Base-by-base conservation (phyloP, 768 basidiomycete genomes). In the Tylopilus plumbeoviolaceoides region DNA sequence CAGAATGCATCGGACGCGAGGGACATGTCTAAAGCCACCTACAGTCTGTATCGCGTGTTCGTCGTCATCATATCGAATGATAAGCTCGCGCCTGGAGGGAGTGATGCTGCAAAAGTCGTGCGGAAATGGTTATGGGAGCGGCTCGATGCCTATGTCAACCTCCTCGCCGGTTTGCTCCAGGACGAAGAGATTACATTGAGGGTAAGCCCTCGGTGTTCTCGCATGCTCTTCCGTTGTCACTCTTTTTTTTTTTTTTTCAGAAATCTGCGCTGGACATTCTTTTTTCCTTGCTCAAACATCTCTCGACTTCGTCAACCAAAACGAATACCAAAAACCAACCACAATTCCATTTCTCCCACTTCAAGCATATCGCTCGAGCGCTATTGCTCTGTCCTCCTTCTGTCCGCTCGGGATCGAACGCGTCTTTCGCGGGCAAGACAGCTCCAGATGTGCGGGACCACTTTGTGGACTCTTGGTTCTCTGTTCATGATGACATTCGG, bases 11-110 rank as follows among this genome's bases (percentile, higher is more conserved):
- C 72, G 39, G 77, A 82, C 38, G 72, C 88, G 0, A 76, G 77
- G 57, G 76, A 80, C 27, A 78, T 83, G 14, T 87, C 79, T 51
- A 92, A 88, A 65, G 84, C 81, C 2, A 78, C 93, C 17, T 95
- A 92, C 70, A 85, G 91, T 1, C 67, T 89, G 6, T 94, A 95
- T 67, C 74, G 94, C 36, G 75, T 86, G 12, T 93, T 91, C 64
- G 80, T 88, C 9, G 59, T 77, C 20, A 70, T 89, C 33, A 77
- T 92, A 44, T 66, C 75, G 4, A 75, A 76, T 28, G 80, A 83
- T 3, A 81, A 83, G 56, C 71, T 92, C 14, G 73, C 73, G 33
- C 49, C 71, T 31, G 72, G 73, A 25, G 76, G 75, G 15, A 73
- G 80, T 31, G 83, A 82, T 25, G 79, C 78, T 15, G 78, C 80